Evolutionary conservation across 257 asterid genomes (phyloP), one percentile per base, ranked within the genome.

Genomic region (Nicotiana benthamiana): DNA sequence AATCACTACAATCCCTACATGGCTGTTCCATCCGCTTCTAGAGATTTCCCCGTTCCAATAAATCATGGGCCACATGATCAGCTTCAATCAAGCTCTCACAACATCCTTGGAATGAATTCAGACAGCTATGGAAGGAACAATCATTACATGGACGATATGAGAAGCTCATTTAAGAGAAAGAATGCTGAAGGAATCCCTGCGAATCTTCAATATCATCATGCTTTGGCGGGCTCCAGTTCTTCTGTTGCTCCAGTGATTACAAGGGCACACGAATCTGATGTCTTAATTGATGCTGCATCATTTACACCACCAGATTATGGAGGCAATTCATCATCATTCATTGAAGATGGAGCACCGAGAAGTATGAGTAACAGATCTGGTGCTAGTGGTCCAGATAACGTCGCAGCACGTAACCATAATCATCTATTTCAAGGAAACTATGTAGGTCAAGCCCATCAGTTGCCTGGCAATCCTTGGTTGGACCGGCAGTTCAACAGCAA

Each of bases 381-480:
- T 80, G 80, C 83, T 79, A 68, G 84, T 79, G 91, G 90, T 77
- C 84, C 85, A 30, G 96, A 90, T 57, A 81, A 93, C 79, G 82
- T 65, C 17, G 32, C 83, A 84, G 83, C 88, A 5, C 95, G 80
- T 57, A 88, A 83, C 51, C 1, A 84, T 22, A 84, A 89, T 82
- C 85, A 85, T 83, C 77, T 90, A 76, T 78, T 85, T 76, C 97
- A 83, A 82, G 97, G 97, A 75, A 94, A 79, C 82, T 90, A 87
- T 86, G 87, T 78, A 74, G 87, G 86, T 75, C 93, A 84, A 17
- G 86, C 93, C 20, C 86, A 87, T 84, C 98, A 84, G 66, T 68
- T 90, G 74, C 92, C 92, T n/a, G 89, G 92, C 24, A 84, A 87
- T 84, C 95, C 93, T 80, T 90, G 97, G 96, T 67, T 93, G 87